These are phyloP conservation scores for Hippophae rhamnoides DNA, from an alignment of 306 rosid genomes.

Conservation along the genomic window DNA sequence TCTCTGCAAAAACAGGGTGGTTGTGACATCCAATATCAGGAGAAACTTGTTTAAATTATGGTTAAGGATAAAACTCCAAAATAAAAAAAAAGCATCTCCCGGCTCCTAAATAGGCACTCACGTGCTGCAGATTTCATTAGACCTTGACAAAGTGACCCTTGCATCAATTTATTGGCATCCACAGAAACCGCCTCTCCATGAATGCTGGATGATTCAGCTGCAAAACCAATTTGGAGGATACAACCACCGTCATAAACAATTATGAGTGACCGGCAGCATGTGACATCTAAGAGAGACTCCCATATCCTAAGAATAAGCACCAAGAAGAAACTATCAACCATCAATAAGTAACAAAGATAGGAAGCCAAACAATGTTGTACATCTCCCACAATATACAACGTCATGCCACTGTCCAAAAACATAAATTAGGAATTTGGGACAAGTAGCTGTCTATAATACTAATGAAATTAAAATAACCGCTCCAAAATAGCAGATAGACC, in stretches of 20 bases:
- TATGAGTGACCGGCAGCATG: constrained; percentile 71
- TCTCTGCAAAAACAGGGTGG: constrained; percentile 42
- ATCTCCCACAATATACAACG: not conserved
- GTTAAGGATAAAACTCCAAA: constrained; percentile 13
- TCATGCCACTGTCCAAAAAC: constrained; percentile 1
- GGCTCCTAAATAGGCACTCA: constrained; percentile 33
- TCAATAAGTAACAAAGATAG: not conserved
- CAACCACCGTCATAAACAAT: constrained; percentile 56
- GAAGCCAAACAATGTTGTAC: constrained; percentile 6
- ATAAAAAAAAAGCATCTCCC: constrained; percentile 3
- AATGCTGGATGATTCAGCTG: constrained; percentile 40
- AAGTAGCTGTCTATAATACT: not conserved
- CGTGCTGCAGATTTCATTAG: constrained; percentile 72
- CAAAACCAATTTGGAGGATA: constrained; percentile 74
- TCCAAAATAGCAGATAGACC: not conserved
- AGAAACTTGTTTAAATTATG: constrained; percentile 10
- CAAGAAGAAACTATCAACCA: constrained; percentile 22
- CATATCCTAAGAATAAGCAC: constrained; percentile 56
- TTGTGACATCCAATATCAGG: constrained; percentile 4
- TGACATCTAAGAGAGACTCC: constrained; percentile 56
- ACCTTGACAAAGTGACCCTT: constrained; percentile 66
- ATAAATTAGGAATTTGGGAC: not conserved
- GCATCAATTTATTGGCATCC: constrained; percentile 51
- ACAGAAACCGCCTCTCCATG: constrained; percentile 51
- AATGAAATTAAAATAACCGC: not conserved